phyloP scores from a whole-genome alignment of 352 stramenopile genomes.

The Phytophthora crassamura region DNA sequence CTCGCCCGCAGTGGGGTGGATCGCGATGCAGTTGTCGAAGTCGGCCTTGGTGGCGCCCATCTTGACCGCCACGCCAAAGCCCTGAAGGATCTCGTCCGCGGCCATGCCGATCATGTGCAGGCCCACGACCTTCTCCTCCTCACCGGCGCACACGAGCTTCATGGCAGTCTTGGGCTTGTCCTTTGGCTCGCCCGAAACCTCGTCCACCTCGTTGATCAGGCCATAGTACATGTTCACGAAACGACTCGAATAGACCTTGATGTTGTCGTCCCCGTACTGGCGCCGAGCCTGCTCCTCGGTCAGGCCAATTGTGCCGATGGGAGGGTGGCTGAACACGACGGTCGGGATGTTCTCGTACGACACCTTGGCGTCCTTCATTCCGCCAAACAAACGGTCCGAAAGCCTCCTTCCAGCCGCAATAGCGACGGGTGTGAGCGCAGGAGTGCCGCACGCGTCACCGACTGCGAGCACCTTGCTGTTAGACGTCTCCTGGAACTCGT shows the following conservation, averaged over 20 bases:
- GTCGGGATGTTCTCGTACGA: conserved; percentile 95
- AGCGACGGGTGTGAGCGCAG: conserved; percentile 85
- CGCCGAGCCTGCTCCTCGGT: conserved; percentile 91
- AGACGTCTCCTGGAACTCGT: conserved; percentile 93
- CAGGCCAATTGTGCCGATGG: conserved; percentile 94
- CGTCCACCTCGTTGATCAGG: conserved; percentile 76
- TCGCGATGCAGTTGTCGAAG: conserved; percentile 96
- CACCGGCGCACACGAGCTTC: conserved; percentile 94
- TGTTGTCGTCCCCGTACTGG: conserved; percentile 89
- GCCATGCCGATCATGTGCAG: conserved; percentile 96
- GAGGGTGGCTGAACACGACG: conserved; percentile 96
- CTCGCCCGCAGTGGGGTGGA: conserved; percentile 97
- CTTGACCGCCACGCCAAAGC: conserved; percentile 98
- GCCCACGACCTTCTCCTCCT: conserved; percentile 95
- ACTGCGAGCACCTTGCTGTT: conserved; percentile 82
- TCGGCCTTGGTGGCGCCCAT: conserved; percentile 98
- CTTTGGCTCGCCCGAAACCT: conserved; percentile 34
- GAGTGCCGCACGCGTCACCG: conserved; percentile 73
- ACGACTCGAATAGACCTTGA: conserved; percentile 94
- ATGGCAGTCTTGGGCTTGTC: conserved; percentile 95
- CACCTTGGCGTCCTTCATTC: conserved; percentile 53
- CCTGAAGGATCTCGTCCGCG: conserved; percentile 98
- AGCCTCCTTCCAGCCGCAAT: conserved; percentile 86
- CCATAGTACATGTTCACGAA: conserved; percentile 98
- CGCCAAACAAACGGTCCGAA: conserved; percentile 90